phyloP scores from a whole-genome alignment of 805 yeast species.

The Diddensiella santjacobensis region DNA sequence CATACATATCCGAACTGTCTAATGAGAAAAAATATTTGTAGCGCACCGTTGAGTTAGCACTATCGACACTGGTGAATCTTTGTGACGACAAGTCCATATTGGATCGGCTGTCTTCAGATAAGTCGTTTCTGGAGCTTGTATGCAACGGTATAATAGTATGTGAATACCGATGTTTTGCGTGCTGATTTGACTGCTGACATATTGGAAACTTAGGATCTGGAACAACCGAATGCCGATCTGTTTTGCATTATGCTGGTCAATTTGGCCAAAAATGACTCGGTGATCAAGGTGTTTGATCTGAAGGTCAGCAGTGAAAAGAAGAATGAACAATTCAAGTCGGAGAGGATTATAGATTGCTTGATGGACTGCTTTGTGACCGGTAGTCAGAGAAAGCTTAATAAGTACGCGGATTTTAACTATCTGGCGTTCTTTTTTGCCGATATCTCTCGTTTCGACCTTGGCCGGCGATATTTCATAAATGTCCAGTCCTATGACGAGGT shows the following conservation, averaged over 20 bases:
- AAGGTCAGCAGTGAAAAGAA: constrained; percentile 19
- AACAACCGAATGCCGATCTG: constrained; percentile 69
- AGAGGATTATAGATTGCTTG: constrained; percentile 63
- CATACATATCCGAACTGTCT: neutral
- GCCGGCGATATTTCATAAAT: constrained; percentile 68
- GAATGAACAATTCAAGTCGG: constrained; percentile 45
- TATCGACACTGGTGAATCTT: constrained; percentile 77
- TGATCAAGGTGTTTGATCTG: constrained; percentile 48
- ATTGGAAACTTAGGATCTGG: constrained; percentile 40
- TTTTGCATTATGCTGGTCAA: constrained; percentile 82
- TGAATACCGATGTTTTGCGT: neutral
- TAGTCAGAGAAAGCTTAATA: constrained; percentile 63
- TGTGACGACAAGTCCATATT: constrained; percentile 69
- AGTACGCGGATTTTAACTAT: constrained; percentile 73
- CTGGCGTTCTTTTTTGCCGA: constrained; percentile 88
- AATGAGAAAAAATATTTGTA: neutral
- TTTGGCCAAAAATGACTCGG: constrained; percentile 70
- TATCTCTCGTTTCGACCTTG: constrained; percentile 59
- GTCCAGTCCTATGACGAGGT: constrained; percentile 70
- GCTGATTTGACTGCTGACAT: too few species aligned
- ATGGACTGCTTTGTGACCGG: constrained; percentile 91
- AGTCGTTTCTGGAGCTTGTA: constrained; percentile 40
- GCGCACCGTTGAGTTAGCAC: constrained; percentile 39
- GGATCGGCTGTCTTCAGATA: constrained; percentile 61
- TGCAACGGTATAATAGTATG: constrained; percentile 29